Evolutionary conservation across 202 grass and related monocot species (phyloP), one percentile per base, ranked within the genome.

Genomic region (Saccharum hybrid): DNA sequence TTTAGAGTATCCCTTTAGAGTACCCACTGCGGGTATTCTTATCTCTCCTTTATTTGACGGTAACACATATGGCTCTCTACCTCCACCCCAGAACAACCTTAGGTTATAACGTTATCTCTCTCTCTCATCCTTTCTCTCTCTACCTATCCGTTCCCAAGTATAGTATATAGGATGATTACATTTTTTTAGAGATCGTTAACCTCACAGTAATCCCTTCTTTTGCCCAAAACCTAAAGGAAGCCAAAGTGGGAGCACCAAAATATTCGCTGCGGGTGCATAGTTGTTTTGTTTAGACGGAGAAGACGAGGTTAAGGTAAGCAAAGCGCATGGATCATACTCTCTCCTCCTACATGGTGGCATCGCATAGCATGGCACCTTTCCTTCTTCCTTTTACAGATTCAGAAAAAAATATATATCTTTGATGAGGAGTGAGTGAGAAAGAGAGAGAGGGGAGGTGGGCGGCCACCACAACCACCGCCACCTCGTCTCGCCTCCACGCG

Each of bases 11-110:
- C n/a, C n/a, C n/a, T n/a, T n/a, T n/a, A n/a, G n/a, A n/a, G n/a
- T n/a, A n/a, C n/a, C n/a, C n/a, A n/a, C n/a, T n/a, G n/a, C n/a
- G n/a, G n/a, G n/a, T n/a, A n/a, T n/a, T n/a, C n/a, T n/a, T 81
- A 79, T 86, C 88, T 72, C 71, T 39, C 48, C 82, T 82, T 68
- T 86, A 82, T 74, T 79, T 90, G 88, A 90, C 74, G 79, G 83
- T 79, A 79, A 90, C 88, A 83, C 68, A 86, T 86, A 83, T 54
- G 88, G 88, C 79, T 21, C 37, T 72, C 14, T 72, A 39, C 66
- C 37, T 61, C 66, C 66, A 81, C 66, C 78, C 15, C 76, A 75
- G 9, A 51, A 23, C 59, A 78, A 82, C 83, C 67, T 86, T 82
- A 63, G 83, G 78, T 86, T 89, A 89, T 89, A 78, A 77, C 45